Percentiles rank a stretch among this genome's conserved stretches.
Conservation (phyloP, 192 early-diverging fungal genomes). For the Gonapodya prolifera region DNA sequence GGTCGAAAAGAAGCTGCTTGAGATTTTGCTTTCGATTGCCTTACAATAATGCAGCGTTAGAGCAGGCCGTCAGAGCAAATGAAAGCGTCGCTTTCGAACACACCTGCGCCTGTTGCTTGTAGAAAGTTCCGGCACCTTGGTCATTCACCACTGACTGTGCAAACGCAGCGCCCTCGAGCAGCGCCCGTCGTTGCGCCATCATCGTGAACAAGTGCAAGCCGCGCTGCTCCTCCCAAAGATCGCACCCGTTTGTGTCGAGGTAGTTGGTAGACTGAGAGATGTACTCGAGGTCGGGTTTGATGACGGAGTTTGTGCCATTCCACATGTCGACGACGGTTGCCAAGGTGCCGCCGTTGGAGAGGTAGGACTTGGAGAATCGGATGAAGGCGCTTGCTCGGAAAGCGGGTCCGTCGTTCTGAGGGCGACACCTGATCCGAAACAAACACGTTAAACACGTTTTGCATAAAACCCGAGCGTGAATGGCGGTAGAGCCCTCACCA, state of each 20-base stretch:
- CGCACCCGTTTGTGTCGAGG: slow-evolving; percentile 24
- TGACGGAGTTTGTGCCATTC: slow-evolving; percentile 12
- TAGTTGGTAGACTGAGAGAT: slow-evolving; percentile 34
- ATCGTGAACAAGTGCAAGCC: slow-evolving; percentile 67
- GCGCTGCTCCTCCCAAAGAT: slow-evolving; percentile 70
- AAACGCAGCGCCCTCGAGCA: slow-evolving; percentile 39
- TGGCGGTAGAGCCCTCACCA: no score
- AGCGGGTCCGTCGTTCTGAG: slow-evolving; percentile 61
- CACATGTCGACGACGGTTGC: slow-evolving; percentile 12
- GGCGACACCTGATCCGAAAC: slow-evolving; percentile 39
- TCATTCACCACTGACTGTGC: slow-evolving; percentile 25
- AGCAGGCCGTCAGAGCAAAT: no score
- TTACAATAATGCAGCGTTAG: no score
- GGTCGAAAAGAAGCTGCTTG: no score
- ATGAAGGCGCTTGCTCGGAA: slow-evolving; percentile 29
- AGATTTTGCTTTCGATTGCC: no score
- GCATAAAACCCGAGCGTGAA: no score
- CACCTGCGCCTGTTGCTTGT: no score
- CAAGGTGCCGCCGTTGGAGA: slow-evolving; percentile 15
- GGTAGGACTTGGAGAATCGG: slow-evolving; percentile 24
- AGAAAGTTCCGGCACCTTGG: slow-evolving; percentile 16
- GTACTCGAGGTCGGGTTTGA: slow-evolving; percentile 51
- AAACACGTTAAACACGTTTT: no score
- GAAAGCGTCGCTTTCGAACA: no score
- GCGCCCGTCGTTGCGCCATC: slow-evolving; percentile 43